A percentile compares a stretch with the other conserved stretches of the same genome.
Conservation (phyloP, 306 rosid species). For the Arachis stenosperma region DNA sequence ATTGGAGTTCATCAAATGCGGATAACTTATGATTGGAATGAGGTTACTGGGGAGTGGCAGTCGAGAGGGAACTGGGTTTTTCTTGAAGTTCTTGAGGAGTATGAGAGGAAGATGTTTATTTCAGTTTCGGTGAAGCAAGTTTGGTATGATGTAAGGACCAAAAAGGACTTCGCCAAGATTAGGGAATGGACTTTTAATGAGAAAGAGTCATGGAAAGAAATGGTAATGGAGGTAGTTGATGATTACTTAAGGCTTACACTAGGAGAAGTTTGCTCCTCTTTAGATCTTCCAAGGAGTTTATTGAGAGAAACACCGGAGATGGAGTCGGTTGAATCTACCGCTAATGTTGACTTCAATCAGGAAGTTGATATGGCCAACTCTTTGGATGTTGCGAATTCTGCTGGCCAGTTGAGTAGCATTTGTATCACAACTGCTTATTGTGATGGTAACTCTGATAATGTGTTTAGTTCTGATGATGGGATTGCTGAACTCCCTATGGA, state of each 20-base stretch:
- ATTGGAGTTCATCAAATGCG: slow-evolving; percentile 48
- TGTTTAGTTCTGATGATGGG: slow-evolving; percentile 10
- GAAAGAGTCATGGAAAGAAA: slow-evolving; percentile 59
- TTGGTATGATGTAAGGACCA: slow-evolving; percentile 74
- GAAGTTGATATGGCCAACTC: slow-evolving; percentile 29
- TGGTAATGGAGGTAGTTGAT: slow-evolving; percentile 57
- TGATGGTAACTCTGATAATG: slow-evolving; percentile 20
- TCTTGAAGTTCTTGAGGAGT: slow-evolving; percentile 73
- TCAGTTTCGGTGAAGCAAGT: slow-evolving; percentile 75
- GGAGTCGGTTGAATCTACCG: slow-evolving; percentile 38
- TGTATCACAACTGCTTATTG: slow-evolving; percentile 19
- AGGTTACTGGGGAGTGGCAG: slow-evolving; percentile 60
- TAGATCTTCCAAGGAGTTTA: slow-evolving; percentile 41
- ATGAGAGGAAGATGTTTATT: slow-evolving; percentile 44
- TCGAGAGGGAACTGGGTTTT: slow-evolving; percentile 72
- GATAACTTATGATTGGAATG: slow-evolving; percentile 81
- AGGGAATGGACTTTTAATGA: slow-evolving; percentile 68
- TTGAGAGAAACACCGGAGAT: slow-evolving; percentile 31
- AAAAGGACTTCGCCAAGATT: slow-evolving; percentile 48
- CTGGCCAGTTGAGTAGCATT: background rate
- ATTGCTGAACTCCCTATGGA: background rate
- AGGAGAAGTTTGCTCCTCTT: slow-evolving; percentile 41
- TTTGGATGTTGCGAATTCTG: slow-evolving; percentile 21
- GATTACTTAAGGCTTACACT: slow-evolving; percentile 48
- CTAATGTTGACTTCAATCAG: slow-evolving; percentile 15